Conservation (phyloP, 2,329 filamentous ascomycete species). For the Colletotrichum lupini region DNA sequence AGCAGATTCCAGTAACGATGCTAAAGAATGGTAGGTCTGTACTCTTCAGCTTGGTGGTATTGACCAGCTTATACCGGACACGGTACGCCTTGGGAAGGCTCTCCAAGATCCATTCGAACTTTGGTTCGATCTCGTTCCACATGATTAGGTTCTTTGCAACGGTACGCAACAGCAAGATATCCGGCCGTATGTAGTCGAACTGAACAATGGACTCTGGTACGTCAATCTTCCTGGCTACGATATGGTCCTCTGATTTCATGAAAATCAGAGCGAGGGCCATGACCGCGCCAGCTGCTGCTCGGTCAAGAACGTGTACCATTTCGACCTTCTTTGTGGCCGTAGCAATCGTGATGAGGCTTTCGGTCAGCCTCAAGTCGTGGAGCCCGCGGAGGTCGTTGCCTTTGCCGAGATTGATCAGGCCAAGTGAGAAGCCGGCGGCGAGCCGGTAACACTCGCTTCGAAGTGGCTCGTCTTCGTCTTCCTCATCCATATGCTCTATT, state of each 20-base stretch:
- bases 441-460: conserved; percentile 96
- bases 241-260: conserved; percentile 93
- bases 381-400: conserved; percentile 88
- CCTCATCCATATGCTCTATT: conserved; percentile 84
- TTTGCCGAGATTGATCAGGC: conserved; percentile 93
- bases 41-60: conserved; percentile 74
- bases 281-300: conserved; percentile 92
- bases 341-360: conserved; percentile 86
- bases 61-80: conserved; percentile 67
- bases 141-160: conserved; percentile 91
- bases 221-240: conserved; percentile 90
- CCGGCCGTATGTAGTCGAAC: conserved; percentile 95
- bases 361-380: conserved; percentile 92
- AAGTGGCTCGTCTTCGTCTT: conserved; percentile 86
- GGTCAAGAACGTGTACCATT: conserved; percentile 91
- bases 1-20: conserved; percentile 89
- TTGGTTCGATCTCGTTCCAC: conserved; percentile 85
- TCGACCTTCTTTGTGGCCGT: conserved; percentile 92
- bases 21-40: conserved; percentile 93
- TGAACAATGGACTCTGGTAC: conserved; percentile 90
- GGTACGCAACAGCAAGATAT: conserved; percentile 90
- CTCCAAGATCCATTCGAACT: conserved; percentile 77
- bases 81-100: conserved; percentile 80
- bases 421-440: conserved; percentile 91
- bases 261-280: conserved; percentile 92